These are phyloP conservation scores for Colletotrichum falcatum DNA, from an alignment of 2,329 filamentous ascomycete genomes.

Conservation along the genomic window DNA sequence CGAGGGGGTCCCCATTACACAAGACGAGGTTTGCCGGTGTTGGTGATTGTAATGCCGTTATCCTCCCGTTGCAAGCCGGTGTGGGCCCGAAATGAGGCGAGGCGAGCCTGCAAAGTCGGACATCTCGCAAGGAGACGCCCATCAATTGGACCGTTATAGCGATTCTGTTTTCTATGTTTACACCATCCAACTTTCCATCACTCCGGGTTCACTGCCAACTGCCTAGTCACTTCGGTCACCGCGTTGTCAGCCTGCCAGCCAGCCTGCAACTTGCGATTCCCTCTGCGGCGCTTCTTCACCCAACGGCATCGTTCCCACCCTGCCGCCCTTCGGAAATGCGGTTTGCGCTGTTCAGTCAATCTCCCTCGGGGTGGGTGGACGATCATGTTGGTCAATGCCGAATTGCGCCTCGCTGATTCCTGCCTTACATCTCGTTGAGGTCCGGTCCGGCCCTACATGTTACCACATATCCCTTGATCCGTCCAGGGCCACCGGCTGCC, in stretches of 20 bases:
- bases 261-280: not conserved
- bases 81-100: conserved; percentile 6
- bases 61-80: conserved; percentile 28
- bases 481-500: not conserved
- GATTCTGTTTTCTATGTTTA: conserved; percentile 27
- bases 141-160: conserved; percentile 30
- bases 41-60: conserved; percentile 32
- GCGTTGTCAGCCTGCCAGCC: not conserved
- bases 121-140: conserved; percentile 20
- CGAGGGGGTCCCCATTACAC: conserved; percentile 13
- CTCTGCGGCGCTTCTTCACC: not conserved
- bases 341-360: not conserved
- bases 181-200: conserved; percentile 6
- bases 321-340: not conserved
- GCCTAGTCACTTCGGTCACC: not conserved
- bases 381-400: not conserved
- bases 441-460: not conserved
- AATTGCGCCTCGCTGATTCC: not conserved
- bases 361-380: not conserved
- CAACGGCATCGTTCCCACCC: not conserved
- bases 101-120: conserved; percentile 13
- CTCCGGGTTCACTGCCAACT: not conserved
- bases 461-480: not conserved
- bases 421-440: not conserved
- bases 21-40: conserved; percentile 3